Percentiles rank a stretch among this genome's conserved stretches.
Evolutionary conservation across 495 filamentous ascomycete genomes (phyloP).

Genomic region (Penicillium argentinense): DNA sequence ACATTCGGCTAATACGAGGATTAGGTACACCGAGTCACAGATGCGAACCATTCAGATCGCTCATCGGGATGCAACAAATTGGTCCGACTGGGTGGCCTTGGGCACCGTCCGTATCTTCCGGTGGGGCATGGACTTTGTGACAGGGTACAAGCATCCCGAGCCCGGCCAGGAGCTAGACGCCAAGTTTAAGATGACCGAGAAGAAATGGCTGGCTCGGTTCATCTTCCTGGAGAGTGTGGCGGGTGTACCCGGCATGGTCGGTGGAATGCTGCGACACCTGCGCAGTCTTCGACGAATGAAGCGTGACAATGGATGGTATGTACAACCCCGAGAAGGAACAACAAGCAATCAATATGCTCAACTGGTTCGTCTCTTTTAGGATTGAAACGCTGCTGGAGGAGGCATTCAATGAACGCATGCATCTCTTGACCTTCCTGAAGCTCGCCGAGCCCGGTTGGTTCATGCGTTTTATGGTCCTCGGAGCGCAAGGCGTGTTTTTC

Average conservation of each 20-base stretch:
- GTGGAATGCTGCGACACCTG: constrained; percentile 87
- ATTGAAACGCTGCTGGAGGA: constrained; percentile 96
- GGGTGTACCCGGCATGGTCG: constrained; percentile 96
- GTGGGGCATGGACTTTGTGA: constrained; percentile 65
- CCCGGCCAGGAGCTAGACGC: constrained; percentile 41
- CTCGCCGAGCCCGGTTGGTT: constrained; percentile 85
- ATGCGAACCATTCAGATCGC: constrained; percentile 63
- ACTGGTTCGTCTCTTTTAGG: constrained; percentile 32
- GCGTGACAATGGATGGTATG: constrained; percentile 89
- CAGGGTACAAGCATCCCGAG: constrained; percentile 68
- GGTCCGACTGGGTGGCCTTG: constrained; percentile 68
- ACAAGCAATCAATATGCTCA: not conserved
- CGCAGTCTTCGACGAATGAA: constrained; percentile 79
- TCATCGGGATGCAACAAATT: constrained; percentile 65
- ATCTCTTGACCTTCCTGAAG: constrained; percentile 91
- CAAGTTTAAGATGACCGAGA: constrained; percentile 64
- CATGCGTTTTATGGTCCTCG: constrained; percentile 85
- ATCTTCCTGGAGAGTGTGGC: constrained; percentile 95
- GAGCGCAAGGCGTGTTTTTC: constrained; percentile 86
- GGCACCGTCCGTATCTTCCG: constrained; percentile 60
- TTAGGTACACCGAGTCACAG: constrained; percentile 61
- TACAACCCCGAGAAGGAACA: not conserved
- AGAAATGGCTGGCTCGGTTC: constrained; percentile 79
- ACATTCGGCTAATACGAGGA: constrained; percentile 1
- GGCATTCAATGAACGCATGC: constrained; percentile 94